Evolutionary conservation across 2,329 filamentous ascomycete genomes (phyloP), one percentile per base, ranked within the genome.

Genomic region (Fusarium sp.): DNA sequence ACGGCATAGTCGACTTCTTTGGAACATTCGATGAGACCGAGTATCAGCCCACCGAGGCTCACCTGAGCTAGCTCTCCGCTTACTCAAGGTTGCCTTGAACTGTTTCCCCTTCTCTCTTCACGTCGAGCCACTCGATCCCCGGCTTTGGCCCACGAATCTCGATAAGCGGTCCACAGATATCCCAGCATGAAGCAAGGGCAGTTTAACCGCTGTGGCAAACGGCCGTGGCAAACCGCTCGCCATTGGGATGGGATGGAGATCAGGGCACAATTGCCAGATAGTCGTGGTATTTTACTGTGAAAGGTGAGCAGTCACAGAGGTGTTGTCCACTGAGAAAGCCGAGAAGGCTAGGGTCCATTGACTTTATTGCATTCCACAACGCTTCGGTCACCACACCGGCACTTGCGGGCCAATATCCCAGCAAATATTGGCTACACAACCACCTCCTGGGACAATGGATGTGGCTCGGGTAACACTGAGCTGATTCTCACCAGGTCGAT

Each of bases 1-100:
- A 52, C 42, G 54, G 31, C 37, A 64, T 63, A 56, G 45, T 62
- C 56, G 37, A 60, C 60, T 69, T 69, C 66, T 34, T 70, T 72
- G 42, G 68, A 74, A 74, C 71, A 65, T 72, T 70, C 72, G 70
- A 72, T 72, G 40, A 40, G 47, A 70, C 24, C 13, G 65, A 65
- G 56, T 11, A 67, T 69, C 69, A 74, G 65, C 67, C 56, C 67
- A 74, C 62, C 61, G 31, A 45, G 47, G 22, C 59, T 69, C 64
- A 70, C 70, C 67, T 71, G 72, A 68, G 67, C 67, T 38, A 57
- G 47, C 35, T 27, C 47, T 62, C 52, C 45, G 61, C 62, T 34
- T 54, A 18, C 56, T 63, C 47, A 62, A 57, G 35, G 52, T 27
- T 50, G 29, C 50, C 24, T 38, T 20, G n/a, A 27, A 18, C 22